Percentiles rank a stretch among this genome's conserved stretches.
Conservation (phyloP, 805 yeast genomes). For the Zygosaccharomyces bisporus region DNA sequence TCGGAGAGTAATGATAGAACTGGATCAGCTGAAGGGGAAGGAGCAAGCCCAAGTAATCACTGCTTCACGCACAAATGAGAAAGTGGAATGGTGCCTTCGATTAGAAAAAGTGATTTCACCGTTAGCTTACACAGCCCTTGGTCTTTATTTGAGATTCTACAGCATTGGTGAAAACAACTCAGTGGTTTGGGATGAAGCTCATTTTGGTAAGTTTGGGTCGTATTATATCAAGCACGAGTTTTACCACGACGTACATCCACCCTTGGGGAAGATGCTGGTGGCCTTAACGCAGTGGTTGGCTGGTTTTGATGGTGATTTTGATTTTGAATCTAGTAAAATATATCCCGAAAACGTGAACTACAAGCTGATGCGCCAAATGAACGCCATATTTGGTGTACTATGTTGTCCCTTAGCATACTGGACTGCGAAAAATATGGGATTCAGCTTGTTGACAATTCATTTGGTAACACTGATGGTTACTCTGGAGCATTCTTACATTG, state of each 20-base stretch:
- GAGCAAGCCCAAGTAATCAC: background rate
- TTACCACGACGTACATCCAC: constrained; percentile 97
- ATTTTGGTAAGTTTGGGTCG: constrained; percentile 95
- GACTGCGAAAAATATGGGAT: constrained; percentile 74
- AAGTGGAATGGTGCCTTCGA: constrained; percentile 1
- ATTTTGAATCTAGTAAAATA: constrained; percentile 73
- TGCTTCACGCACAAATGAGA: background rate
- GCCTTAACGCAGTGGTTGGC: constrained; percentile 85
- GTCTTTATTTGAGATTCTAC: constrained; percentile 74
- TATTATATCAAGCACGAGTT: constrained; percentile 84
- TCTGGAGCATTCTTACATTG: constrained; percentile 77
- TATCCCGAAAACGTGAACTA: constrained; percentile 78
- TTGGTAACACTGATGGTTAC: constrained; percentile 74
- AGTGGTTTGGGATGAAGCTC: constrained; percentile 98
- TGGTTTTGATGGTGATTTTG: constrained; percentile 84
- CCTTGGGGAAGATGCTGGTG: constrained; percentile 88
- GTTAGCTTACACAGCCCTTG: constrained; percentile 59
- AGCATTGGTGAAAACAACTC: constrained; percentile 63
- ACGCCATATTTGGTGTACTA: constrained; percentile 76
- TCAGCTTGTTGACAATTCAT: constrained; percentile 69
- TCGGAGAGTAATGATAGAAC: background rate
- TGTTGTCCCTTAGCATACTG: constrained; percentile 85
- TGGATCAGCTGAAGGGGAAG: background rate
- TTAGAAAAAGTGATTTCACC: constrained; percentile 27
- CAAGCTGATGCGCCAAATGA: constrained; percentile 82